Evolutionary conservation across 2,329 filamentous ascomycete species (phyloP), one percentile per base, ranked within the genome.

Genomic region (Bipolaris bicolor): DNA sequence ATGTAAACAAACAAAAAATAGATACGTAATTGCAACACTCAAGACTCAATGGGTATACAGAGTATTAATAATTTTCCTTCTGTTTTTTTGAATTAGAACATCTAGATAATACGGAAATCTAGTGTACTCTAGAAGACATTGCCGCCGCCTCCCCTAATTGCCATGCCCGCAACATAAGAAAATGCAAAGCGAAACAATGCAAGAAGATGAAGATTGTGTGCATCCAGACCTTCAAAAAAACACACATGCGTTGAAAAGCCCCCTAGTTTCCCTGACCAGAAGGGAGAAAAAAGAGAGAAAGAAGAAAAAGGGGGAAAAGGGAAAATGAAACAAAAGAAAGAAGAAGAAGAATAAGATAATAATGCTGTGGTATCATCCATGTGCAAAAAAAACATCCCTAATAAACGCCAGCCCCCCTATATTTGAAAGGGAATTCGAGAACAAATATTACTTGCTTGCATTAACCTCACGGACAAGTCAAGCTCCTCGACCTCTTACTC

Each of bases 391-490:
- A 41, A 40, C n/a, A 24, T 1, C 22, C 22, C 3, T 1, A 7
- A 24, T 24, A 24, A 41, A 40, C 16, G 16, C 34, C 24, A 5
- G 1, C 24, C 1, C n/a, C 39, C 3, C 16, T 16, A 7, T n/a
- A 13, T 3, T 34, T 9, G n/a, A 1, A 13, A 3, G 4, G 18
- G 18, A 16, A 13, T 18, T 7, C 24, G 7, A 7, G 24, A 24
- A 7, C 7, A 9, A 26, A 26, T 9, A 26, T 13, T 5, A 5
- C 24, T 18, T 9, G 41, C 18, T 18, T 24, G 10, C 20, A 46
- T 7, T 22, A 13, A 7, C 15, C 15, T 33, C 36, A 44, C 1
- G 72, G 72, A 60, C 70, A 73, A 7, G 71, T 74, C 65, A 72
- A 59, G 36, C 68, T 71, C 62, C 72, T 66, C 1, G n/a, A 47